A percentile compares a stretch with the other conserved stretches of the same genome.
phyloP scores from a whole-genome alignment of 768 basidiomycete genomes.

The Boletus speciosus region DNA sequence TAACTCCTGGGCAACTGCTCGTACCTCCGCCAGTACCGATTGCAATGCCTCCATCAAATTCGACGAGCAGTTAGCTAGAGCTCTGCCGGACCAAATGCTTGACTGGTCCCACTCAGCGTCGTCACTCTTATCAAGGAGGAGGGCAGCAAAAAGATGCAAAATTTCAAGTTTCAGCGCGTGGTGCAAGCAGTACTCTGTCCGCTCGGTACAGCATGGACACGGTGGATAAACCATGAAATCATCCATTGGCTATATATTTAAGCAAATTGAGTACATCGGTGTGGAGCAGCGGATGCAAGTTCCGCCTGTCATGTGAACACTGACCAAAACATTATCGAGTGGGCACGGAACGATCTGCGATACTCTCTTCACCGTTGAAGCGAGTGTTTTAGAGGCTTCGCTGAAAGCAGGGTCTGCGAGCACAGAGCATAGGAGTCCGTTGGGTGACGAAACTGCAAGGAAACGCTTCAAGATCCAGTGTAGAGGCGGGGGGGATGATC shows the following conservation, averaged over 20 bases:
- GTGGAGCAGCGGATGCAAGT: conserved; percentile 8
- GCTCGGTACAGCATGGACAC: conserved; percentile 27
- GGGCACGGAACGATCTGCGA: conserved; percentile 3
- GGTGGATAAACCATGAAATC: conserved; percentile 43
- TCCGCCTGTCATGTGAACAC: conserved; percentile 21
- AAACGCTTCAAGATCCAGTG: conserved; percentile 23
- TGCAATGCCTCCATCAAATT: conserved; percentile 20
- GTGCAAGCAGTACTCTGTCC: conserved; percentile 19
- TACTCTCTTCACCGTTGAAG: conserved; percentile 9
- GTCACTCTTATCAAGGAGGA: conserved; percentile 37
- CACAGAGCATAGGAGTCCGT: conserved; percentile 13
- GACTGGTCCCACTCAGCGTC: conserved; percentile 1
- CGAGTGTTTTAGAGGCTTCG: conserved; percentile 10
- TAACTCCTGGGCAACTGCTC: conserved; percentile 10
- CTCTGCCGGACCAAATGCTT: background rate
- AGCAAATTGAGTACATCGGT: conserved; percentile 20
- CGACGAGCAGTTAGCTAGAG: conserved; percentile 6
- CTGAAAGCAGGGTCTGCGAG: conserved; percentile 17
- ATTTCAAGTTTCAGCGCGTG: conserved; percentile 40
- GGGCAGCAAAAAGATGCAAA: conserved; percentile 39
- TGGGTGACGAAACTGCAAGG: conserved; percentile 11
- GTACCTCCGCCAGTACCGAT: conserved; percentile 21
- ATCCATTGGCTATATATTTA: conserved; percentile 46
- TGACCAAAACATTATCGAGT: conserved; percentile 27
- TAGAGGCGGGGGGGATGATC: conserved; percentile 12